Conservation (phyloP, 2,329 filamentous ascomycete genomes). For the Bipolaris gigantea region DNA sequence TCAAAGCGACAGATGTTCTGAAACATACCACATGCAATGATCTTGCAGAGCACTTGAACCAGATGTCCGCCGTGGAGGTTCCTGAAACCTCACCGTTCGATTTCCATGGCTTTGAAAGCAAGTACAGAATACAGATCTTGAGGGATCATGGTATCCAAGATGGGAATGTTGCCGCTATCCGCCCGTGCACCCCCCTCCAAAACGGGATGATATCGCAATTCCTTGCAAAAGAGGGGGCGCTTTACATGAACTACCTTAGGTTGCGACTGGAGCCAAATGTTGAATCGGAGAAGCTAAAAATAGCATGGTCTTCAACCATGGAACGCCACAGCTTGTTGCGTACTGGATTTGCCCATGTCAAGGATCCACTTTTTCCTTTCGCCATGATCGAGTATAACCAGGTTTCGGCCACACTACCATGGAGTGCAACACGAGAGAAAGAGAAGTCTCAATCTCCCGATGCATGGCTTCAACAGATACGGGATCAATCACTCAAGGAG, state of each 20-base stretch:
- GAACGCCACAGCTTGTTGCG: slow-evolving; percentile 70
- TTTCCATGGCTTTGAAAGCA: slow-evolving; percentile 55
- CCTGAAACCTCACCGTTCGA: slow-evolving; percentile 41
- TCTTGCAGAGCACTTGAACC: slow-evolving; percentile 32
- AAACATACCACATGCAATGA: slow-evolving; percentile 50
- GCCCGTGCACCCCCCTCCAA: slow-evolving; percentile 80
- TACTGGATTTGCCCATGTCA: slow-evolving; percentile 69
- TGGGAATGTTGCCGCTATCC: slow-evolving; percentile 57
- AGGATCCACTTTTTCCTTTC: slow-evolving; percentile 64
- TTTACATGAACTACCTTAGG: slow-evolving; percentile 76
- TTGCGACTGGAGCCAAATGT: slow-evolving; percentile 54
- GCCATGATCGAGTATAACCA: slow-evolving; percentile 69
- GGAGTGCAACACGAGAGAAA: slow-evolving; percentile 13
- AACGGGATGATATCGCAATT: slow-evolving; percentile 78
- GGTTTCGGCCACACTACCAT: slow-evolving; percentile 41
- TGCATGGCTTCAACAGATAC: slow-evolving; percentile 29
- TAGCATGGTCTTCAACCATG: slow-evolving; percentile 63
- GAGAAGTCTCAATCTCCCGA: slow-evolving; percentile 6
- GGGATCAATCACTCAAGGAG: slow-evolving; percentile 43
- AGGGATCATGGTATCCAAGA: slow-evolving; percentile 33
- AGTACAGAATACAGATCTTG: slow-evolving; percentile 44
- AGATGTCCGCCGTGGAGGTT: not conserved
- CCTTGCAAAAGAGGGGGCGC: slow-evolving; percentile 63
- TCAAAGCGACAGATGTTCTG: slow-evolving; percentile 75
- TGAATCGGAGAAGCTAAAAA: slow-evolving; percentile 48